Percentiles rank a stretch among this genome's conserved stretches.
Evolutionary conservation across 352 stramenopile genomes (phyloP).

Genomic region (Pythium aphanidermatum): DNA sequence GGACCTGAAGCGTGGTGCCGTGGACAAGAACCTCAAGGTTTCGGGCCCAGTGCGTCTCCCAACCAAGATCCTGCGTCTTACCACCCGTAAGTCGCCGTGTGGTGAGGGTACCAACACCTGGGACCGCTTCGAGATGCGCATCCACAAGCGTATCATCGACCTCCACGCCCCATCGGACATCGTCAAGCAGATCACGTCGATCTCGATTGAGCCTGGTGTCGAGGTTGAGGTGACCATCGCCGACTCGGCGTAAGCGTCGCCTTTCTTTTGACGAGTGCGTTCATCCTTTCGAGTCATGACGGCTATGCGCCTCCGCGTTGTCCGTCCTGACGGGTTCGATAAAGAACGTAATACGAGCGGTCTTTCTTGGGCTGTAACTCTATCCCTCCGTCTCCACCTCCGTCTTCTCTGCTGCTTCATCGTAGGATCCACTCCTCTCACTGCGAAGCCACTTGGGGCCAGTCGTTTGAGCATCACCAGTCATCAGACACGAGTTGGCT

Average conservation of each 20-base stretch:
- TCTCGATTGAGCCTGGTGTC: conserved; percentile 98
- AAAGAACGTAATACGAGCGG: conserved; percentile 3
- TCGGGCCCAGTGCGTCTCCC: conserved; percentile 97
- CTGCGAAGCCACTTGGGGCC: too few species aligned
- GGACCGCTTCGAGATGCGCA: conserved; percentile 99
- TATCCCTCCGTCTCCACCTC: not conserved
- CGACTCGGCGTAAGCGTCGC: conserved; percentile 75
- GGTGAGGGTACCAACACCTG: conserved; percentile 99
- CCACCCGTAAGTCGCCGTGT: conserved; percentile 98
- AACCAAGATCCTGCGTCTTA: conserved; percentile 98
- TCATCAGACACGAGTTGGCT: too few species aligned
- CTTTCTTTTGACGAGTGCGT: not conserved
- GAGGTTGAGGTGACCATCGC: conserved; percentile 98
- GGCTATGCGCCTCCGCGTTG: too few species aligned
- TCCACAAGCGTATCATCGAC: conserved; percentile 99
- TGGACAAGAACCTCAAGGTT: conserved; percentile 99
- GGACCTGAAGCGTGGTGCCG: conserved; percentile 96
- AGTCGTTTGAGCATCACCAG: too few species aligned
- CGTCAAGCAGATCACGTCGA: conserved; percentile 99
- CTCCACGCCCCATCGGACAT: conserved; percentile 97
- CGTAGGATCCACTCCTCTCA: not conserved
- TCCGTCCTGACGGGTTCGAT: not conserved
- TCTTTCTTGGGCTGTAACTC: conserved; percentile 8
- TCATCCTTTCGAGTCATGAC: too few species aligned
- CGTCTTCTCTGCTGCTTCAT: not conserved